Conservation (phyloP, 345 rosid species). For the Nasturtium officinale region DNA sequence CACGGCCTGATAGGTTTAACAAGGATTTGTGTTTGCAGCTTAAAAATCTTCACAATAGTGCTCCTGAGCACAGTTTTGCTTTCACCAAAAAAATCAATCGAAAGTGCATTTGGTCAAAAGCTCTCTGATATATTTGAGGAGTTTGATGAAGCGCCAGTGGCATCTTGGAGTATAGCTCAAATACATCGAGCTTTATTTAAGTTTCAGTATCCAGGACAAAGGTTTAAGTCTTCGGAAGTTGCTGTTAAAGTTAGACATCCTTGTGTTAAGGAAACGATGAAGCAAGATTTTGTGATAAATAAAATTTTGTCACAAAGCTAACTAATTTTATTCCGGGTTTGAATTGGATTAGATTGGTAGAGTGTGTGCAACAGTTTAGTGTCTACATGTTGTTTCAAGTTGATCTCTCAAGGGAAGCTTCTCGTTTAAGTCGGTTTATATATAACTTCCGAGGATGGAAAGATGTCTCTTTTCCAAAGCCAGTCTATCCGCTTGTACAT, state of each 20-base stretch:
- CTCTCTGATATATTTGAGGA: conserved; percentile 81
- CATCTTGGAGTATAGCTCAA: conserved; percentile 99
- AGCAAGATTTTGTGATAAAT: conserved; percentile 82
- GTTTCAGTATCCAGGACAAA: conserved; percentile 77
- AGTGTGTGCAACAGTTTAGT: conserved; percentile 92
- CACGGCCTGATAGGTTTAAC: conserved; percentile 91
- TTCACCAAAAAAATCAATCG: conserved; percentile 77
- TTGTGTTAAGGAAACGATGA: conserved; percentile 88
- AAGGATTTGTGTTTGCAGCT: conserved; percentile 88
- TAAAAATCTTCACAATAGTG: conserved; percentile 83
- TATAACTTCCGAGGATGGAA: conserved; percentile 90
- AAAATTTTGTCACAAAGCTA: conserved; percentile 74
- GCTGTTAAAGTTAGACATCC: conserved; percentile 99
- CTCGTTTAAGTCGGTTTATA: conserved; percentile 88
- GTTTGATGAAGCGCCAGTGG: conserved; percentile 91
- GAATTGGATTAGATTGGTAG: conserved; percentile 95
- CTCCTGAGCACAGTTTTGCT: conserved; percentile 90
- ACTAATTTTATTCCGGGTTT: conserved; percentile 74
- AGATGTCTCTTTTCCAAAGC: conserved; percentile 97
- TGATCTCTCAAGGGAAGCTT: conserved; percentile 99
- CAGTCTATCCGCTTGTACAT: conserved; percentile 92
- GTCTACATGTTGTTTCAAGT: conserved; percentile 98
- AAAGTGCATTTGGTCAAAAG: conserved; percentile 87
- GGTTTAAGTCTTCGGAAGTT: conserved; percentile 66
- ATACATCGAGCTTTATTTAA: conserved; percentile 87